These are phyloP conservation scores for Zanthoxylum bungeanum DNA, from an alignment of 345 rosid genomes.

Conservation along the genomic window DNA sequence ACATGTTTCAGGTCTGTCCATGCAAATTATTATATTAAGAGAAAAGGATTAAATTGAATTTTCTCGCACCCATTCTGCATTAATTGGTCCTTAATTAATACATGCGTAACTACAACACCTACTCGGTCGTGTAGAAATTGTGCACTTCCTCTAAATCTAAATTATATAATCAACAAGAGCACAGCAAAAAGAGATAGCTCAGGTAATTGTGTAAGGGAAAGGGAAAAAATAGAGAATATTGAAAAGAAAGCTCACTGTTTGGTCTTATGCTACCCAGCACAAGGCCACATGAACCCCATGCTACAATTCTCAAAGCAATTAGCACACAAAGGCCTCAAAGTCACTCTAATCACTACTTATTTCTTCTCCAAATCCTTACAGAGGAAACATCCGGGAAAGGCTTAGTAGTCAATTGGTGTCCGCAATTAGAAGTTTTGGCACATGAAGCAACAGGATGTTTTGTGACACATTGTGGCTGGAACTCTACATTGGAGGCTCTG, in stretches of 20 bases:
- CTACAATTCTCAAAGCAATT: constrained; percentile 17
- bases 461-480: constrained; percentile 45
- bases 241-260: constrained; percentile 1
- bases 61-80: too few relatives aligned
- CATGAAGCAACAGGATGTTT: constrained; percentile 40
- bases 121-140: too few relatives aligned
- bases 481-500: constrained; percentile 40
- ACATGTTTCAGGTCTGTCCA: too few relatives aligned
- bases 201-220: neutral
- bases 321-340: constrained; percentile 6
- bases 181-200: neutral
- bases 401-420: constrained; percentile 41
- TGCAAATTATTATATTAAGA: too few relatives aligned
- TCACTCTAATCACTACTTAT: constrained; percentile 2
- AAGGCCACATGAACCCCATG: constrained; percentile 21
- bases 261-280: constrained; percentile 17
- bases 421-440: constrained; percentile 30
- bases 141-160: neutral
- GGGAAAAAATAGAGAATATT: neutral
- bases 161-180: neutral
- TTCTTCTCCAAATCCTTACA: constrained; percentile 16
- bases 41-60: too few relatives aligned
- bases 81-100: too few relatives aligned
- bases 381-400: constrained; percentile 8
- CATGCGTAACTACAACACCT: too few relatives aligned